Evolutionary conservation across 1,284 basidiomycete species (phyloP).

Genomic region (Lentinus polychrous): DNA sequence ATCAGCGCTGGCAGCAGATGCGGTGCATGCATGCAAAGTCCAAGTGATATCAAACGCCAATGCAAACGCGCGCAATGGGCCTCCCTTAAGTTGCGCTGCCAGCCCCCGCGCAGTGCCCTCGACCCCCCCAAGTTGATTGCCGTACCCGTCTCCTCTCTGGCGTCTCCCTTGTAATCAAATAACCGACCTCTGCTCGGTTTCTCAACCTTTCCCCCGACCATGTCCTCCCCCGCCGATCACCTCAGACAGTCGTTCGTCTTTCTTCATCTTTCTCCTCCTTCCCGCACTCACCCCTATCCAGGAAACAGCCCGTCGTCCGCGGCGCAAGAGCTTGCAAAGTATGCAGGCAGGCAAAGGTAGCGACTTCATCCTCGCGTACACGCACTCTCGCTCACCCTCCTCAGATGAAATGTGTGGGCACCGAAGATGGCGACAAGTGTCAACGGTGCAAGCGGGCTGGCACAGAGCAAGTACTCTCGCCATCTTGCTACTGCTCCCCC

Average conservation of each 20-base stretch:
- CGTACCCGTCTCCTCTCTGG: not conserved
- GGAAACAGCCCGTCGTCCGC: conserved; percentile 55
- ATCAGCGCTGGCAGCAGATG: not conserved
- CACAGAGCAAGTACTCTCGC: conserved; percentile 45
- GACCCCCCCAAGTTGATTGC: not conserved
- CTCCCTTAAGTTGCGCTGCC: not conserved
- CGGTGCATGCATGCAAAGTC: too few relatives aligned
- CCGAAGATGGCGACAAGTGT: conserved; percentile 72
- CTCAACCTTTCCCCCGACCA: not conserved
- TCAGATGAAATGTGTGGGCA: conserved; percentile 84
- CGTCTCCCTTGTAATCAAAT: conserved; percentile 2
- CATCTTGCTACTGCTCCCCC: conserved; percentile 10
- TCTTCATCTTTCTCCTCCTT: not conserved
- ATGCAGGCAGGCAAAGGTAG: conserved; percentile 74
- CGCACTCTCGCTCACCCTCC: conserved; percentile 12
- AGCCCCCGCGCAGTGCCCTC: not conserved
- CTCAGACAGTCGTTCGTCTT: conserved; percentile 9
- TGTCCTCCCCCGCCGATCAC: conserved; percentile 5
- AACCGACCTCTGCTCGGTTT: not conserved
- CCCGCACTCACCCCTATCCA: conserved; percentile 13
- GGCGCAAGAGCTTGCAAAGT: conserved; percentile 76
- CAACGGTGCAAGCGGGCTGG: conserved; percentile 75
- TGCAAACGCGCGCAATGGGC: too few relatives aligned
- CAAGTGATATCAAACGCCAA: too few relatives aligned
- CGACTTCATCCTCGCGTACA: conserved; percentile 14